A percentile compares a stretch with the other conserved stretches of the same genome.
Conservation (phyloP, 2,329 filamentous ascomycete genomes). For the Rhinocladiella mackenziei region DNA sequence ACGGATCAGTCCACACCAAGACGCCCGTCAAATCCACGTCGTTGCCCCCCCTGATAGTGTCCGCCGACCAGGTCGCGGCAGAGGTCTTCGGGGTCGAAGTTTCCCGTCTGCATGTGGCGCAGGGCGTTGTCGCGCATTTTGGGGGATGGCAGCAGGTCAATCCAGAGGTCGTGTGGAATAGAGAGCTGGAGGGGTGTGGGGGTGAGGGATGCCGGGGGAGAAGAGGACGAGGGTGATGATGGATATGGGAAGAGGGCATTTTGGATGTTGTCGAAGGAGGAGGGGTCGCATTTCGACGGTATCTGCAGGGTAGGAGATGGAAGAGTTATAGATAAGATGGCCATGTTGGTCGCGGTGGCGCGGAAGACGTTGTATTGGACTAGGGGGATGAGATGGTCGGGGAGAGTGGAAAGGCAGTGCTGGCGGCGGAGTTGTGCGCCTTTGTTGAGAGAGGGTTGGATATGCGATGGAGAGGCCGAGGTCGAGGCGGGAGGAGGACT, state of each 20-base stretch:
- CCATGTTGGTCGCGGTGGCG: slow-evolving; percentile 1
- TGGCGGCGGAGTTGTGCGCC: too few relatives aligned
- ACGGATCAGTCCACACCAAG: background rate
- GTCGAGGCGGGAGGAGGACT: too few relatives aligned
- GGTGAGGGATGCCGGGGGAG: background rate
- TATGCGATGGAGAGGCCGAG: background rate
- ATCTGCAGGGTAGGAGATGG: background rate
- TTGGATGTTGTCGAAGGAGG: background rate
- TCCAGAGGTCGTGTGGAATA: background rate
- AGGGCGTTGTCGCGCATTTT: background rate
- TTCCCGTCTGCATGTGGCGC: background rate
- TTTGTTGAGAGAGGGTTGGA: too few relatives aligned
- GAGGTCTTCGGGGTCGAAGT: background rate
- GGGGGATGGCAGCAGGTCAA: background rate
- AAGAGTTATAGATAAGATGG: background rate
- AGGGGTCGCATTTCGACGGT: too few relatives aligned
- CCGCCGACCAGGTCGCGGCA: background rate
- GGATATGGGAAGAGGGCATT: background rate
- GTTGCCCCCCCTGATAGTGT: background rate
- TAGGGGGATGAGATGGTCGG: slow-evolving; percentile 50
- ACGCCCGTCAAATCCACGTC: background rate
- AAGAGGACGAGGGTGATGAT: too few relatives aligned
- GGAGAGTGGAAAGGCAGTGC: background rate
- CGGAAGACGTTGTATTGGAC: background rate
- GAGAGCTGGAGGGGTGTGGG: background rate